A percentile compares a stretch with the other conserved stretches of the same genome.
Conservation (phyloP, 768 basidiomycete species). For the Termitomyces sp. region DNA sequence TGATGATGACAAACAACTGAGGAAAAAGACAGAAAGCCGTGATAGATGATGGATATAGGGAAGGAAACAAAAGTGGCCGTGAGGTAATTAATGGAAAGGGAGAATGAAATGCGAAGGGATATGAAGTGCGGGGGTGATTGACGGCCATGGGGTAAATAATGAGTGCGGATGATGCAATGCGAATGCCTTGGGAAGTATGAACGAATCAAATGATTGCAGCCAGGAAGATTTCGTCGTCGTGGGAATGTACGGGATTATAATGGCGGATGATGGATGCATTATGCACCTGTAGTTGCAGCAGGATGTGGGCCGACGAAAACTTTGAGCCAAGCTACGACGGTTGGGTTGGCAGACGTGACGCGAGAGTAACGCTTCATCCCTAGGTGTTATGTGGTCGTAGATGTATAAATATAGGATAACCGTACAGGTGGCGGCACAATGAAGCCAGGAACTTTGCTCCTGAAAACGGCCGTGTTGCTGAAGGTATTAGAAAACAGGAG, state of each 20-base stretch:
- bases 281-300: slow-evolving; percentile 9
- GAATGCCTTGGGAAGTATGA: slow-evolving; percentile 11
- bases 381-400: slow-evolving; percentile 3
- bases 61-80: not conserved
- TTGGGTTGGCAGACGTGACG: not conserved
- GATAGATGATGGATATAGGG: slow-evolving; percentile 12
- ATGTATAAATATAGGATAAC: slow-evolving; percentile 4
- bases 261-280: slow-evolving; percentile 1
- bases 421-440: not conserved
- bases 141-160: slow-evolving; percentile 7
- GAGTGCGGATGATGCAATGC: slow-evolving; percentile 13
- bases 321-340: not conserved
- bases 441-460: slow-evolving; percentile 2
- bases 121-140: slow-evolving; percentile 7
- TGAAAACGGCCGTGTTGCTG: slow-evolving; percentile 8
- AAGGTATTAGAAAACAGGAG: slow-evolving; percentile 11
- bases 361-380: not conserved
- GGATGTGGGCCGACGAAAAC: not conserved
- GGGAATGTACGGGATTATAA: not conserved
- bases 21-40: not conserved
- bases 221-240: slow-evolving; percentile 6
- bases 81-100: slow-evolving; percentile 10
- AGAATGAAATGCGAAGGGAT: slow-evolving; percentile 6
- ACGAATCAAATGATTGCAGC: slow-evolving; percentile 8
- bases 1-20: slow-evolving; percentile 11